Conservation (phyloP, 1,139 yeast genomes). For the Suhomyces atakaporum region DNA sequence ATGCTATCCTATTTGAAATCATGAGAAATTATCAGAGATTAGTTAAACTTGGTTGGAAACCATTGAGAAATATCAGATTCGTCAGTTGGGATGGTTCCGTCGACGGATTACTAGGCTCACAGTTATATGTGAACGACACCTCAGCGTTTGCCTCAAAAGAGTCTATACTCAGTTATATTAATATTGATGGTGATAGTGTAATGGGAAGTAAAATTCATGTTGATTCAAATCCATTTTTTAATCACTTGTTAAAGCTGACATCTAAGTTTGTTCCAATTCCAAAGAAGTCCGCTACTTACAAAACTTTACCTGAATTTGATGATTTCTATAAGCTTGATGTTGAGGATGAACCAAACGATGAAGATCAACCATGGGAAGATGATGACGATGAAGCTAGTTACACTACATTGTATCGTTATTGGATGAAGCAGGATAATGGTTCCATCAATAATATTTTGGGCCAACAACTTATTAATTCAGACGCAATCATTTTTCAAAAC, state of each 20-base stretch:
- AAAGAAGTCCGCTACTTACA: conserved; percentile 19
- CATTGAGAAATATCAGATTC: conserved; percentile 43
- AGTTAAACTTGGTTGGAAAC: conserved; percentile 44
- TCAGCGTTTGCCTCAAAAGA: conserved; percentile 23
- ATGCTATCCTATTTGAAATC: conserved; percentile 43
- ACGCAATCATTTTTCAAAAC: conserved; percentile 38
- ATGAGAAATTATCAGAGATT: conserved; percentile 41
- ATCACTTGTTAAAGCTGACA: conserved; percentile 33
- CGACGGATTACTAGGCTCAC: conserved; percentile 39
- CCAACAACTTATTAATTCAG: conserved; percentile 25
- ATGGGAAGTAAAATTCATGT: conserved; percentile 42
- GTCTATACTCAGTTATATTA: conserved; percentile 39
- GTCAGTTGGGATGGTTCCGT: conserved; percentile 48
- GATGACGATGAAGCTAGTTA: conserved; percentile 26
- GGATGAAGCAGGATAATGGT: conserved; percentile 38
- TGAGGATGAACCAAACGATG: conserved; percentile 11
- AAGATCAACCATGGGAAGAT: conserved; percentile 14
- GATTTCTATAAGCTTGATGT: conserved; percentile 1
- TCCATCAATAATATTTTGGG: conserved; percentile 39
- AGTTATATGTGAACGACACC: conserved; percentile 26
- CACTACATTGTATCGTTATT: conserved; percentile 37
- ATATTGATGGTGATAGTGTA: conserved; percentile 44
- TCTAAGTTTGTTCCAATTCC: conserved; percentile 42
- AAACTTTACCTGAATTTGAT: conserved; percentile 12
- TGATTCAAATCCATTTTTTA: conserved; percentile 39